Conservation (phyloP, 2,329 filamentous ascomycete genomes). For the Hypoxylon sp. region DNA sequence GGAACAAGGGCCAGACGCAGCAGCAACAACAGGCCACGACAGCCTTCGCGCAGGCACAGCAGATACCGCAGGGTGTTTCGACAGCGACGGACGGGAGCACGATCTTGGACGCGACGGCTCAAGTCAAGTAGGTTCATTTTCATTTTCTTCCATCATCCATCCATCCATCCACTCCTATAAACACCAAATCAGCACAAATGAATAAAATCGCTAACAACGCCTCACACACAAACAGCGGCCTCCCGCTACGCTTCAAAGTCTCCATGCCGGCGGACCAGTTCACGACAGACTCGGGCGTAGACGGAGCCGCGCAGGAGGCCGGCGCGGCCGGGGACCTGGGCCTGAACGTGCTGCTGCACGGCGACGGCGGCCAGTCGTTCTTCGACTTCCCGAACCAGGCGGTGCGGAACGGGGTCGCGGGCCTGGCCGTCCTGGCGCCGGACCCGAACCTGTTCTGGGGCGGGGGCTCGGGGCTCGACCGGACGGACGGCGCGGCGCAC, state of each 20-base stretch:
- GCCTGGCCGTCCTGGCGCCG: slow-evolving; percentile 63
- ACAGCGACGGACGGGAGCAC: slow-evolving; percentile 62
- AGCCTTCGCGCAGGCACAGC: slow-evolving; percentile 41
- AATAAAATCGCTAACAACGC: too few relatives aligned
- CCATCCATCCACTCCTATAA: too few relatives aligned
- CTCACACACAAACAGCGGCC: slow-evolving; percentile 50
- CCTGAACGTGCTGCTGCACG: slow-evolving; percentile 66
- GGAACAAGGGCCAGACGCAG: slow-evolving; percentile 9
- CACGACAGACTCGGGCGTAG: slow-evolving; percentile 57
- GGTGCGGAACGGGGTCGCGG: slow-evolving; percentile 59
- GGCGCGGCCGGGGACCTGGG: slow-evolving; percentile 52
- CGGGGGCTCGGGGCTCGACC: slow-evolving; percentile 59
- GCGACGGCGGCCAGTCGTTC: slow-evolving; percentile 67
- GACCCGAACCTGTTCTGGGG: slow-evolving; percentile 67
- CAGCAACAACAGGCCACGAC: slow-evolving; percentile 34
- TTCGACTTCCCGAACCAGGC: slow-evolving; percentile 66
- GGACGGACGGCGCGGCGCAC: slow-evolving; percentile 64
- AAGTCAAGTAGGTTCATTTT: slow-evolving; percentile 59
- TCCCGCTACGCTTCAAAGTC: slow-evolving; percentile 64
- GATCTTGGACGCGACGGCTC: slow-evolving; percentile 63
- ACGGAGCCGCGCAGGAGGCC: slow-evolving; percentile 51
- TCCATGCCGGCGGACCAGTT: slow-evolving; percentile 64
- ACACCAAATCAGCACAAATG: too few relatives aligned
- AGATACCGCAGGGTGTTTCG: slow-evolving; percentile 50
- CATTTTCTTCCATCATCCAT: not conserved